Evolutionary conservation across 2,329 filamentous ascomycete species (phyloP), one percentile per base, ranked within the genome.

Genomic region (Herpotrichia juniperi): DNA sequence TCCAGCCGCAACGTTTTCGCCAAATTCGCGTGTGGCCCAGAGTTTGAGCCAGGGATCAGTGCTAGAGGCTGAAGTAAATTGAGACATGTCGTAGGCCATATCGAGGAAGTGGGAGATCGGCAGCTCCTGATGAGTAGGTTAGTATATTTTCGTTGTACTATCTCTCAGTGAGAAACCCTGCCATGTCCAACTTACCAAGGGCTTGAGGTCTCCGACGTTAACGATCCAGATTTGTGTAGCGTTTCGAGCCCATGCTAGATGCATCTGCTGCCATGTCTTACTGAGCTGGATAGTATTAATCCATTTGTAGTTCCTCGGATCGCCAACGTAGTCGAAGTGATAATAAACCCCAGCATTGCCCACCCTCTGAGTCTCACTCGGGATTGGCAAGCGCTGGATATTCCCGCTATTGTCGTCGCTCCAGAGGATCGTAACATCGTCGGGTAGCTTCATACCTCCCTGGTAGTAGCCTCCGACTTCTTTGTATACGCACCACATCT

Each of bases 401-500:
- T 87, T 85, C 2, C 85, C 86, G 75, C 78, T 86, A 69, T 88
- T 89, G 68, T 89, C 86, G 63, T 89, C 86, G 1, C 84, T 78
- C 81, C 84, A 88, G 4, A 89, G 76, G 25, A 89, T 75, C 1
- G 85, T 88, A 16, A 89, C 80, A 57, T 88, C 82, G 22, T 88
- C 85, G 0, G 86, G 69, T 67, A 87, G 78, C 1, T 74, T 73
- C 56, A 89, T 77, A 2, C 87, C 87, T 10, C 81, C 75, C 31
- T 86, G 81, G 46, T 86, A 83, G 66, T 89, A 89, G 0, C 81
- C 81, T 68, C 86, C 84, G 4, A 90, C 86, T 64, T 90, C 87
- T 42, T 88, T 89, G 70, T 89, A 89, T 39, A 89, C 73, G 59
- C 85, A 87, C 86, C 86, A 89, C 71, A 86, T 79, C 68, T 88